These are phyloP conservation scores for Cinchona pubescens DNA, from an alignment of 257 asterid genomes.

Conservation along the genomic window DNA sequence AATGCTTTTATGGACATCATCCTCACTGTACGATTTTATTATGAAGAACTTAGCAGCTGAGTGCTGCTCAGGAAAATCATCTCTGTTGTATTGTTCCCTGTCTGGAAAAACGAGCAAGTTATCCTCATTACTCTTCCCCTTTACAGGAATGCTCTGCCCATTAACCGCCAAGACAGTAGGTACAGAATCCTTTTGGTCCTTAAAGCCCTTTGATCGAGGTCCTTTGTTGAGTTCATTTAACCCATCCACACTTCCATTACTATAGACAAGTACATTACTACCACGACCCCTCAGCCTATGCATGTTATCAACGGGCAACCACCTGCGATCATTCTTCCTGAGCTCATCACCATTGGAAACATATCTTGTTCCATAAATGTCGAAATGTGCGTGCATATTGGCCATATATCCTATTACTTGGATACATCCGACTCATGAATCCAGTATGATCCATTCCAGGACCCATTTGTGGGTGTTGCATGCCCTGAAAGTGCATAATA, in stretches of 20 bases:
- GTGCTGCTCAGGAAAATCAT: constrained; percentile 34
- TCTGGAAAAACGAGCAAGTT: constrained; percentile 27
- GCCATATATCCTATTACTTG: constrained; percentile 31
- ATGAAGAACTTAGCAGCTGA: constrained; percentile 43
- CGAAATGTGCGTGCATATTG: constrained; percentile 29
- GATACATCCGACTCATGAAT: constrained; percentile 27
- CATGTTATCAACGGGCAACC: constrained; percentile 35
- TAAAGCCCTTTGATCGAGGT: constrained; percentile 38
- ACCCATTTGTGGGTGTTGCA: constrained; percentile 35
- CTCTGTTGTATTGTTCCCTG: constrained; percentile 34
- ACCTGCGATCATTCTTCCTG: constrained; percentile 28
- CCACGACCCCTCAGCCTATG: constrained; percentile 33
- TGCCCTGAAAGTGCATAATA: constrained; percentile 23
- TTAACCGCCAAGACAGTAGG: constrained; percentile 28
- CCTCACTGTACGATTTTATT: constrained; percentile 53
- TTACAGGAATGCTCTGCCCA: constrained; percentile 34
- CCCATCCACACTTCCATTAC: constrained; percentile 33
- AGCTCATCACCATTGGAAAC: constrained; percentile 23
- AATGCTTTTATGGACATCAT: constrained; percentile 52
- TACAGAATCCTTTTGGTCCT: constrained; percentile 33
- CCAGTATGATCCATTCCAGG: constrained; percentile 31
- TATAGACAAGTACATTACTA: constrained; percentile 16
- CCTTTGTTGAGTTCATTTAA: constrained; percentile 42
- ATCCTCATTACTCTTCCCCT: constrained; percentile 25
- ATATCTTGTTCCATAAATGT: constrained; percentile 27